Conservation (phyloP, 2,329 filamentous ascomycete genomes). For the Pyricularia sp. region DNA sequence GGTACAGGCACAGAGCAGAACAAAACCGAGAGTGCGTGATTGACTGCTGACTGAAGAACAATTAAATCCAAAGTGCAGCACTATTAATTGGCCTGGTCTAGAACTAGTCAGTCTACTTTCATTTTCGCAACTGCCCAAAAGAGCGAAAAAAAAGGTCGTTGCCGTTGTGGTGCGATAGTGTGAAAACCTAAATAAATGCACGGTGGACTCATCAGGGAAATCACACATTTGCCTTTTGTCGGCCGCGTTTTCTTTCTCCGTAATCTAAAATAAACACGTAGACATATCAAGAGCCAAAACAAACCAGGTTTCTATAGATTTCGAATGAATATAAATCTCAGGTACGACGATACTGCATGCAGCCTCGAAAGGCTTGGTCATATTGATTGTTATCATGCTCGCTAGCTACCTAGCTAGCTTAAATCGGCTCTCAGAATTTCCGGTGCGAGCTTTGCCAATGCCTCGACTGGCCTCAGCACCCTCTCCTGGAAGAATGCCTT, state of each 20-base stretch:
- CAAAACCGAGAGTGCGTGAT: neutral
- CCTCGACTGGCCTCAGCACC: slow-evolving; percentile 37
- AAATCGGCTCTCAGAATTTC: slow-evolving; percentile 33
- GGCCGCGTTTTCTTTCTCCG: neutral
- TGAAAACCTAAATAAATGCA: neutral
- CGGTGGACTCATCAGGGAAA: neutral
- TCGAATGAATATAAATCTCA: no score
- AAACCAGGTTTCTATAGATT: no score
- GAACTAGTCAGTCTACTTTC: no score
- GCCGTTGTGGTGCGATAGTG: neutral
- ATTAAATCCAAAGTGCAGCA: neutral
- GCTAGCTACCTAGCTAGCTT: neutral
- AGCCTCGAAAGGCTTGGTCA: neutral
- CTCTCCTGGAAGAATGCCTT: slow-evolving; percentile 38
- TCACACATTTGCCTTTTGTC: neutral
- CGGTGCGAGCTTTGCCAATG: slow-evolving; percentile 35
- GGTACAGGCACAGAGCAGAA: neutral
- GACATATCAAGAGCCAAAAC: neutral
- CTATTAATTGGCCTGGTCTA: neutral
- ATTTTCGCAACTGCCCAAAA: neutral
- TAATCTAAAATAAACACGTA: no score
- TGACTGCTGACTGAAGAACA: neutral
- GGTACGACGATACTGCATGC: no score
- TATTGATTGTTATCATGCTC: neutral
- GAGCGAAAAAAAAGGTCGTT: neutral